Evolutionary conservation across 2,329 filamentous ascomycete genomes (phyloP).

Genomic region (Atkinsonella hypoxylon): DNA sequence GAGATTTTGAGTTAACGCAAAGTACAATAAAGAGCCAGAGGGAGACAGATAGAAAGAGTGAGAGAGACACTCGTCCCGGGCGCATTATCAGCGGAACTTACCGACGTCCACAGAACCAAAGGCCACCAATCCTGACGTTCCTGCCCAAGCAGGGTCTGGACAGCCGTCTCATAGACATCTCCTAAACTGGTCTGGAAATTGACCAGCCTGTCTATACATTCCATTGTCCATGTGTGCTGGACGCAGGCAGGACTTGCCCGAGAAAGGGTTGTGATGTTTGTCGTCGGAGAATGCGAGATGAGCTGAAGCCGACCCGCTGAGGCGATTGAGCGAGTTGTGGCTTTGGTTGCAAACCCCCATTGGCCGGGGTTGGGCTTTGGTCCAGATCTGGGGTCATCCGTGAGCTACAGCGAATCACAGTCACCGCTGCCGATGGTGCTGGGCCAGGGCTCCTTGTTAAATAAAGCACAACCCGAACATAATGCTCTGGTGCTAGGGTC

Average conservation of each 20-base stretch:
- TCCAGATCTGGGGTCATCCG: background rate
- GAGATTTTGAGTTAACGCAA: background rate
- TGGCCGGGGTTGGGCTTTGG: background rate
- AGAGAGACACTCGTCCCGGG: background rate
- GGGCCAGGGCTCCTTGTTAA: no score
- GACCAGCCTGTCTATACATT: slow-evolving; percentile 6
- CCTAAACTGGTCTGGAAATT: slow-evolving; percentile 4
- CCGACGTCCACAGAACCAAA: slow-evolving; percentile 2
- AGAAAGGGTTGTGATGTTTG: background rate
- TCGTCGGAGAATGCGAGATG: background rate
- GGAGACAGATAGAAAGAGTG: background rate
- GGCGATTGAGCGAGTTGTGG: background rate
- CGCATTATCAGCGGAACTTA: slow-evolving; percentile 6
- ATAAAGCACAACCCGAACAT: no score
- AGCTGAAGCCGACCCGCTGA: background rate
- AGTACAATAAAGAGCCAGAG: background rate
- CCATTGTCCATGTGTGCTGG: slow-evolving; percentile 8
- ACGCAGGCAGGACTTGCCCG: slow-evolving; percentile 1
- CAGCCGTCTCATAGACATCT: background rate
- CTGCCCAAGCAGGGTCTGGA: slow-evolving; percentile 1
- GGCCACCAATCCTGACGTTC: slow-evolving; percentile 5
- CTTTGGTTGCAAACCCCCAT: background rate
- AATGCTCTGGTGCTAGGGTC: no score
- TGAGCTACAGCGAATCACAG: no score
- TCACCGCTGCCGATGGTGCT: no score